Conservation (phyloP, 805 yeast genomes). For the Candida patagonica region DNA sequence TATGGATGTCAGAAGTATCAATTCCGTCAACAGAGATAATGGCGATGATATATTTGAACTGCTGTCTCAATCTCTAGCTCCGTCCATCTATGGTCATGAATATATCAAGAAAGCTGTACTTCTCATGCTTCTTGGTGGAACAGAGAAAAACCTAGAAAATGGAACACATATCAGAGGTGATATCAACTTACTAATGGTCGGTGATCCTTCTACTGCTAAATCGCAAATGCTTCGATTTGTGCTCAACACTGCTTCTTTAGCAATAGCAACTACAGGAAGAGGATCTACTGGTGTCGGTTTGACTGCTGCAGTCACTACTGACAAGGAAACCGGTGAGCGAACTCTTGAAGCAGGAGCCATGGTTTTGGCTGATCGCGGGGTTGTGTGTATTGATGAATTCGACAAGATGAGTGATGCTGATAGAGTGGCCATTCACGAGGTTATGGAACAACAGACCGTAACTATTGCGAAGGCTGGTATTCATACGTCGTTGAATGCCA, state of each 20-base stretch:
- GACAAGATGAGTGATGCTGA: conserved; percentile 97
- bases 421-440: conserved; percentile 97
- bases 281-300: conserved; percentile 99
- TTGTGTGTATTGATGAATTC: conserved; percentile 97
- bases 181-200: conserved; percentile 91
- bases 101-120: conserved; percentile 85
- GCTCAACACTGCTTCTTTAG: conserved; percentile 86
- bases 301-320: conserved; percentile 96
- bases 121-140: conserved; percentile 87
- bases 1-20: conserved; percentile 77
- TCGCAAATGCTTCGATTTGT: conserved; percentile 93
- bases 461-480: conserved; percentile 98
- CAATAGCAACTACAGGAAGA: conserved; percentile 97
- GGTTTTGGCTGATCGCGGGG: conserved; percentile 96
- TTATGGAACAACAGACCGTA: conserved; percentile 98
- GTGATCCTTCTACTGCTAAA: conserved; percentile 98
- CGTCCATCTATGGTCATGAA: conserved; percentile 90
- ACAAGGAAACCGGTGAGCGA: conserved; percentile 94
- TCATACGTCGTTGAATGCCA: conserved; percentile 90
- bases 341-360: conserved; percentile 98
- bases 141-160: conserved; percentile 84
- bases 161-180: conserved; percentile 98
- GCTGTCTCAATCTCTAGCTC: conserved; percentile 82
- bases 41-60: conserved; percentile 67
- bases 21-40: conserved; percentile 61